Percentiles rank a stretch among this genome's conserved stretches.
These are phyloP conservation scores for Xenoacremonium recifei DNA, from an alignment of 2,329 filamentous ascomycete species.

Conservation along the genomic window DNA sequence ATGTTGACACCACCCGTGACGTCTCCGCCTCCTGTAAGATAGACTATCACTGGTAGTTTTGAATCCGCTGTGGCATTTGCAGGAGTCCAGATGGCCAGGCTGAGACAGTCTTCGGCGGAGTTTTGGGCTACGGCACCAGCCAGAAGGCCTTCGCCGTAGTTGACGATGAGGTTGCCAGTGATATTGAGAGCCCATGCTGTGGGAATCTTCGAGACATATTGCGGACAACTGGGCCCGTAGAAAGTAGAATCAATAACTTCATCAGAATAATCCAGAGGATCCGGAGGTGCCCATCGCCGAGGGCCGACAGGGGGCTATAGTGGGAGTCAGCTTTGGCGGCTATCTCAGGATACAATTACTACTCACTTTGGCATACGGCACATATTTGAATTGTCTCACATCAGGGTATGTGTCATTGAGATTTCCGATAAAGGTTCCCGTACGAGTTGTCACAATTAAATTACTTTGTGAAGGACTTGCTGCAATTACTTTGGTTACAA, in stretches of 20 bases:
- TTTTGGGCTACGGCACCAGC: conserved; percentile 5
- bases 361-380: too few relatives aligned
- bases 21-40: conserved; percentile 28
- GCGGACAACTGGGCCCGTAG: conserved; percentile 32
- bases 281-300: conserved; percentile 28
- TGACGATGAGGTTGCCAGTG: conserved; percentile 2
- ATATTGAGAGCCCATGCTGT: conserved; percentile 7
- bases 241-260: conserved; percentile 25
- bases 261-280: conserved; percentile 16
- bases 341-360: too few relatives aligned
- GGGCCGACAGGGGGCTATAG: conserved; percentile 29
- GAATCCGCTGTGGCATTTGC: conserved; percentile 33
- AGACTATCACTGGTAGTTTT: conserved; percentile 28
- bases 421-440: too few relatives aligned
- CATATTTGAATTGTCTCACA: too few relatives aligned
- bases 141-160: conserved; percentile 1
- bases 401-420: too few relatives aligned
- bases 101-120: conserved; percentile 34
- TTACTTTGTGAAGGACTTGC: too few relatives aligned
- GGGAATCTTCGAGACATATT: conserved; percentile 25
- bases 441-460: too few relatives aligned
- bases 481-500: too few relatives aligned
- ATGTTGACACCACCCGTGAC: conserved; percentile 24
- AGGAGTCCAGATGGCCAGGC: conserved; percentile 44
- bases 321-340: too few relatives aligned